Conservation (phyloP, 1,284 basidiomycete species). For the Ustilago shanxiensis region DNA sequence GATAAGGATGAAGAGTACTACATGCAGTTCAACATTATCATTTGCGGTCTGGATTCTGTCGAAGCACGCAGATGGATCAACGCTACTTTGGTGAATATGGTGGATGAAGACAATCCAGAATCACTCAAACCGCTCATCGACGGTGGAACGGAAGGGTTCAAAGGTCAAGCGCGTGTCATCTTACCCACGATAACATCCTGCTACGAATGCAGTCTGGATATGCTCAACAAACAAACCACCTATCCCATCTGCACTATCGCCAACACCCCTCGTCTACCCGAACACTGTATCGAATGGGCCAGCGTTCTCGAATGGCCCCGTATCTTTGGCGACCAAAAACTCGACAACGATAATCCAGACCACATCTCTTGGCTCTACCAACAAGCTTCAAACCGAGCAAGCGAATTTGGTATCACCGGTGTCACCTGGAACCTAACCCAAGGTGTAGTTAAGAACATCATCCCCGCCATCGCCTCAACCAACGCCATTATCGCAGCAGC, state of each 20-base stretch:
- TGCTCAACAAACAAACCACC: constrained; percentile 95
- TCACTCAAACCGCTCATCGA: constrained; percentile 98
- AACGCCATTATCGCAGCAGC: constrained; percentile 76
- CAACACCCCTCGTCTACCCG: constrained; percentile 96
- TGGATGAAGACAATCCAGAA: constrained; percentile 84
- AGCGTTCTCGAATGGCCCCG: constrained; percentile 98
- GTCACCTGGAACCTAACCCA: constrained; percentile 98
- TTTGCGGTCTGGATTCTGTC: constrained; percentile 94
- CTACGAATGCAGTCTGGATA: constrained; percentile 98
- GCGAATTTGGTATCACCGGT: constrained; percentile 94
- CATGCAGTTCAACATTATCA: constrained; percentile 94
- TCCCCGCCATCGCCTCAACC: constrained; percentile 78
- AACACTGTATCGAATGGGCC: constrained; percentile 99
- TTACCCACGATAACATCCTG: constrained; percentile 94
- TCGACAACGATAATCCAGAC: constrained; percentile 84
- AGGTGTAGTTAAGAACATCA: constrained; percentile 99
- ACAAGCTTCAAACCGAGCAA: constrained; percentile 79
- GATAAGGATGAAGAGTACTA: constrained; percentile 97
- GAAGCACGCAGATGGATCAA: constrained; percentile 96
- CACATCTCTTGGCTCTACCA: constrained; percentile 95
- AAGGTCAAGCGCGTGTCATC: constrained; percentile 97
- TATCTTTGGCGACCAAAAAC: constrained; percentile 76
- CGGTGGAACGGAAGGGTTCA: constrained; percentile 99
- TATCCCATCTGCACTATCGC: constrained; percentile 99
- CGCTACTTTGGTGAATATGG: constrained; percentile 93